A percentile compares a stretch with the other conserved stretches of the same genome.
Conservation (phyloP, 2,329 filamentous ascomycete species). For the Aspergillus costaricaensis region DNA sequence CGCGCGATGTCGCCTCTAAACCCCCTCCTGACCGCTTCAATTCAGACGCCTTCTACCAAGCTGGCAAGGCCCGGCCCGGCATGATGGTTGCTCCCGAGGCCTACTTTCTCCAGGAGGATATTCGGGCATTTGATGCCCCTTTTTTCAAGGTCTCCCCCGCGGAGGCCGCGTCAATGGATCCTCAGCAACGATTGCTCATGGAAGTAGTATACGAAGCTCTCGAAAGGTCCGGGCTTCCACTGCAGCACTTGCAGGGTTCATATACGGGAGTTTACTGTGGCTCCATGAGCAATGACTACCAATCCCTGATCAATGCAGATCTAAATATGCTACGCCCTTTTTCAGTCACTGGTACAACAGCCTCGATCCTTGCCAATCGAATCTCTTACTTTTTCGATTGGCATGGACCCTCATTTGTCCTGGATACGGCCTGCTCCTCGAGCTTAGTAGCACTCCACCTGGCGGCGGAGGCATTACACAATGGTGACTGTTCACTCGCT, state of each 20-base stretch:
- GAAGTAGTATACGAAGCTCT: slow-evolving; percentile 47
- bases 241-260: slow-evolving; percentile 22
- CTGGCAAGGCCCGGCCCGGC: neutral
- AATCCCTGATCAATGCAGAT: slow-evolving; percentile 16
- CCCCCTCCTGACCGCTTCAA: slow-evolving; percentile 1
- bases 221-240: slow-evolving; percentile 20
- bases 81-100: neutral
- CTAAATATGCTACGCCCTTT: slow-evolving; percentile 15
- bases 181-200: slow-evolving; percentile 27
- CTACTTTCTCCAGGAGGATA: neutral
- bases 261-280: slow-evolving; percentile 27
- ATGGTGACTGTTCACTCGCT: neutral
- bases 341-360: slow-evolving; percentile 22
- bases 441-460: slow-evolving; percentile 30
- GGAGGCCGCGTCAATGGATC: slow-evolving; percentile 37
- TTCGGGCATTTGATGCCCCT: slow-evolving; percentile 21
- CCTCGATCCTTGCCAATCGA: slow-evolving; percentile 36
- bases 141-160: slow-evolving; percentile 26
- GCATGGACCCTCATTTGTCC: slow-evolving; percentile 37
- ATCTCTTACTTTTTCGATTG: slow-evolving; percentile 40
- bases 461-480: slow-evolving; percentile 10
- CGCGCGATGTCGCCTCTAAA: slow-evolving; percentile 4
- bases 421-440: slow-evolving; percentile 47
- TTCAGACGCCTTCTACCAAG: neutral
- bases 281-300: slow-evolving; percentile 26